These are phyloP conservation scores for Triticum urartu DNA, from an alignment of 176 grass and related monocot genomes.

Conservation along the genomic window DNA sequence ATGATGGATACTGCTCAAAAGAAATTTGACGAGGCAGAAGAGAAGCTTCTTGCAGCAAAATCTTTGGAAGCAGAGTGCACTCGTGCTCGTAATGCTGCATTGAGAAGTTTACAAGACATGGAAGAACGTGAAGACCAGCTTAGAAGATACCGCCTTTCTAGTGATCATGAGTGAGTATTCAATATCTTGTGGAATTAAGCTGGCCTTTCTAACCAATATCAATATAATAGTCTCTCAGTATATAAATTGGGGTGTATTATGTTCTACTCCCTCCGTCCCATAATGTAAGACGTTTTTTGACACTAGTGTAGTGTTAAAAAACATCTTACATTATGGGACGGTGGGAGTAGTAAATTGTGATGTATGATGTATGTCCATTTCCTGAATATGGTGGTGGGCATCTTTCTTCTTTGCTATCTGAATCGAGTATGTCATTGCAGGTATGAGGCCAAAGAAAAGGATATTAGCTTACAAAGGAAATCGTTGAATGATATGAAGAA, in stretches of 20 bases:
- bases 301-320: too few species aligned
- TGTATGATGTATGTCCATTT: background rate
- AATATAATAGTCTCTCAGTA: too few species aligned
- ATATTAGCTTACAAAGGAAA: constrained; percentile 65
- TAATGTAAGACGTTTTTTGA: too few species aligned
- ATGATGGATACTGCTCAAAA: constrained; percentile 64
- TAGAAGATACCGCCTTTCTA: constrained; percentile 52
- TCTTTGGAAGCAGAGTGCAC: constrained; percentile 62
- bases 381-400: background rate
- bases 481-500: constrained; percentile 68
- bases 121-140: constrained; percentile 83
- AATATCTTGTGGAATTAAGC: constrained; percentile 34
- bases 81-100: constrained; percentile 38
- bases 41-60: constrained; percentile 62
- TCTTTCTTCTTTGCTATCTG: constrained; percentile 14
- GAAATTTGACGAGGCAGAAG: constrained; percentile 76
- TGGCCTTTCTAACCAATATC: background rate
- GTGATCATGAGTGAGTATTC: constrained; percentile 65
- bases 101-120: constrained; percentile 77
- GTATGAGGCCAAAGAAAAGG: constrained; percentile 65
- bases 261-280: background rate
- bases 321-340: too few species aligned
- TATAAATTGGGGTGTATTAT: background rate
- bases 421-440: constrained; percentile 37
- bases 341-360: background rate